Conservation (phyloP, 192 early-diverging fungal species). For the Coemansia sp. region DNA sequence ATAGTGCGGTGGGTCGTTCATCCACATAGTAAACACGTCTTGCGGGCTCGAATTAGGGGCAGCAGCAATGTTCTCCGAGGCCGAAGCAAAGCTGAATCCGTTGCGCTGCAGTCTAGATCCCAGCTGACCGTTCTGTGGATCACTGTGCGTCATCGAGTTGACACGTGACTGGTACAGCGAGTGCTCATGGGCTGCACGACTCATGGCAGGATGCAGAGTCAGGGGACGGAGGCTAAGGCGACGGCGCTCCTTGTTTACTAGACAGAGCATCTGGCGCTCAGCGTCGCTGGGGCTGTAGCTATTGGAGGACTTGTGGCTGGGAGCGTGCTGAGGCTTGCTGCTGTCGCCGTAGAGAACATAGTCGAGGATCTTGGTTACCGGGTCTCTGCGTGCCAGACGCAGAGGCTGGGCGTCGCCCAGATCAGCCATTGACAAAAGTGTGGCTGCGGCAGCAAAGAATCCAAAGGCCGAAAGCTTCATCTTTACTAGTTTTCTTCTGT, state of each 20-base stretch:
- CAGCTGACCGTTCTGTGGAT: constrained; percentile 26
- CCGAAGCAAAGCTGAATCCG: constrained; percentile 27
- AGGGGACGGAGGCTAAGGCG: constrained; percentile 19
- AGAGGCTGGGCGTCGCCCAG: constrained; percentile 22
- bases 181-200: constrained; percentile 39
- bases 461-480: constrained; percentile 41
- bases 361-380: constrained; percentile 20
- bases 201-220: constrained; percentile 29
- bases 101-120: constrained; percentile 23
- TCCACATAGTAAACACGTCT: constrained; percentile 46
- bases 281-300: background rate
- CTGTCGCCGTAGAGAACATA: constrained; percentile 23
- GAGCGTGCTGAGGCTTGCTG: background rate
- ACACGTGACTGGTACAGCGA: constrained; percentile 46
- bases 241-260: constrained; percentile 46
- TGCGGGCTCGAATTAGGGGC: constrained; percentile 6
- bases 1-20: constrained; percentile 42
- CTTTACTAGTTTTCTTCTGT: constrained; percentile 4
- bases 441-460: constrained; percentile 11
- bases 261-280: constrained; percentile 34
- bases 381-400: constrained; percentile 45
- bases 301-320: background rate
- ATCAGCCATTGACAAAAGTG: constrained; percentile 8
- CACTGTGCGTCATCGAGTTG: constrained; percentile 38
- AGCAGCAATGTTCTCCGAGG: constrained; percentile 44